Percentiles rank a stretch among this genome's conserved stretches.
phyloP scores from a whole-genome alignment of 2,329 filamentous ascomycete species.

The Thielaviopsis euricoi region DNA sequence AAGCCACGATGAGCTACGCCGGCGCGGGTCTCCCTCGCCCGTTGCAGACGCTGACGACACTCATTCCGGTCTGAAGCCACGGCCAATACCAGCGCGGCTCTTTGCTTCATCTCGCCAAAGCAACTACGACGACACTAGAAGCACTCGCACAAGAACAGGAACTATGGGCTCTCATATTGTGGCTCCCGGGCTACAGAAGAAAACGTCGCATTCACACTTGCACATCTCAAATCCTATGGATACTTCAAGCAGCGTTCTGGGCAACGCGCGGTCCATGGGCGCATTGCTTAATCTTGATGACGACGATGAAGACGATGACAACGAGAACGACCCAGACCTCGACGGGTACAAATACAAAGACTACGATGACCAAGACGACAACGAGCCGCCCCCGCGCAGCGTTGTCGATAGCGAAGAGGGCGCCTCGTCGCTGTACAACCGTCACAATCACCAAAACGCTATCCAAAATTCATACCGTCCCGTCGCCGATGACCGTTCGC shows the following conservation, averaged over 20 bases:
- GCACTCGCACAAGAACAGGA: neutral
- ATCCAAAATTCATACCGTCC: neutral
- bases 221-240: neutral
- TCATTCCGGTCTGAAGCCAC: neutral
- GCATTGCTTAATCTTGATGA: conserved; percentile 6
- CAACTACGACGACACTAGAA: neutral
- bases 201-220: neutral
- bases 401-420: neutral
- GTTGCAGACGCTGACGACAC: neutral
- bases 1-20: conserved; percentile 6
- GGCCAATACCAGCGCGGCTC: neutral
- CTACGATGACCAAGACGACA: neutral
- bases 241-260: neutral
- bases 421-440: conserved; percentile 1
- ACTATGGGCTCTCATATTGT: neutral
- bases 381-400: neutral
- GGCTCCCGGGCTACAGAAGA: neutral
- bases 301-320: conserved; percentile 1
- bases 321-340: neutral
- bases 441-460: neutral
- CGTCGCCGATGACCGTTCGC: conserved; percentile 1
- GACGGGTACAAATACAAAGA: neutral
- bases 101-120: conserved; percentile 1
- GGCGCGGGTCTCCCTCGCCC: conserved; percentile 3
- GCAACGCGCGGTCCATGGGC: conserved; percentile 5